These are phyloP conservation scores for Cicer cuneatum DNA, from an alignment of 306 rosid genomes.

Conservation along the genomic window DNA sequence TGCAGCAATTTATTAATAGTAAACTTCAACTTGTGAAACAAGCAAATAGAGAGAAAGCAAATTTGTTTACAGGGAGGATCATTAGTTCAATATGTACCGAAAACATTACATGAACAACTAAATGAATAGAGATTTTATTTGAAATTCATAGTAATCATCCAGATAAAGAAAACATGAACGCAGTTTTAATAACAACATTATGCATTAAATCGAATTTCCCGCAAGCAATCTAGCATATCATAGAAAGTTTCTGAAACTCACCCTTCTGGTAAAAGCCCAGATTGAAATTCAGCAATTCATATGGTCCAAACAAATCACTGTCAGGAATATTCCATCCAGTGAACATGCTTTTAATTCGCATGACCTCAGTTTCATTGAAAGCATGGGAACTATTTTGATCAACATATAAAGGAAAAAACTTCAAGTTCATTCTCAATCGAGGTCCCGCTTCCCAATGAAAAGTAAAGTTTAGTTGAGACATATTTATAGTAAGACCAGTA, in stretches of 20 bases:
- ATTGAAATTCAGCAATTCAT: constrained; percentile 63
- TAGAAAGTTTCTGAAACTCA: constrained; percentile 55
- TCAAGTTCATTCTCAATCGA: constrained; percentile 72
- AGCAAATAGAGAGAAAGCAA: constrained; percentile 11
- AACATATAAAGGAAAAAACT: constrained; percentile 66
- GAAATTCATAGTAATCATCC: constrained; percentile 23
- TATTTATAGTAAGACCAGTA: constrained; percentile 47
- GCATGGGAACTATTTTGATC: constrained; percentile 5
- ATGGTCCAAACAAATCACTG: constrained; percentile 74
- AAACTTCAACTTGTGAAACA: constrained; percentile 6
- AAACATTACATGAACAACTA: background rate
- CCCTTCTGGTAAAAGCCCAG: constrained; percentile 60
- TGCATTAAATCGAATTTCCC: constrained; percentile 22
- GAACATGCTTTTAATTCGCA: constrained; percentile 59
- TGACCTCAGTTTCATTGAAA: constrained; percentile 68
- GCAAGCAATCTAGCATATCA: constrained; percentile 31
- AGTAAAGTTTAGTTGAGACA: constrained; percentile 62
- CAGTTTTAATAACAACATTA: background rate
- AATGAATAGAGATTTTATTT: constrained; percentile 23
- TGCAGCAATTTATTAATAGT: constrained; percentile 2
- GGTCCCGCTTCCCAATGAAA: constrained; percentile 73
- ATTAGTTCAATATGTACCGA: background rate
- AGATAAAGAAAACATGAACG: background rate
- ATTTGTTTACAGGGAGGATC: constrained; percentile 17
- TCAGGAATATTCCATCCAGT: constrained; percentile 70